A percentile compares a stretch with the other conserved stretches of the same genome.
Evolutionary conservation across 2,329 filamentous ascomycete genomes (phyloP).

Genomic region (Penicillium sp.): DNA sequence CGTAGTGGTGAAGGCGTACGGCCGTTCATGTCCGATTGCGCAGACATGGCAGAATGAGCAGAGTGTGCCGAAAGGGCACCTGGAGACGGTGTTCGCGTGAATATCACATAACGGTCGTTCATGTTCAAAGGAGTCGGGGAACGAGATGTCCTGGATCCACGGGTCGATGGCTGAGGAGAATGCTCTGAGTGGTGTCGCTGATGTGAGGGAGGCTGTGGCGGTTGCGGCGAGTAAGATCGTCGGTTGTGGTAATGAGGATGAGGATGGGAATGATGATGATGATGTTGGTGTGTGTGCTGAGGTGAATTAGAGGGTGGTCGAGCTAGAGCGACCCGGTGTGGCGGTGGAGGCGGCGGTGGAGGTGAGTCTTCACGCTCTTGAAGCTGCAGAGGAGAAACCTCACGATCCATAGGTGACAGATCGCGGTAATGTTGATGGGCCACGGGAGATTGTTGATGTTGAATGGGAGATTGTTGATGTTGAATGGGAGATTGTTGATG

Average conservation of each 20-base stretch:
- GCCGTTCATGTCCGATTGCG: slow-evolving; percentile 56
- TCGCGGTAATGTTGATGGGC: slow-evolving; percentile 4
- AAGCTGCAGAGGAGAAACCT: slow-evolving; percentile 25
- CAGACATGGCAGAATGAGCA: slow-evolving; percentile 12
- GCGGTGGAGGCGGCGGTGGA: slow-evolving; percentile 76
- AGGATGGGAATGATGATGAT: not conserved
- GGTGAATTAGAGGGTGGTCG: slow-evolving; percentile 22
- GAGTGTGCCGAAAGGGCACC: slow-evolving; percentile 24
- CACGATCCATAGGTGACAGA: slow-evolving; percentile 19
- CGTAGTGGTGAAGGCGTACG: slow-evolving; percentile 86
- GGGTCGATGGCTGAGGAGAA: slow-evolving; percentile 13
- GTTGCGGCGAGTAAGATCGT: slow-evolving; percentile 10
- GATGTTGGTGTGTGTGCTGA: not conserved
- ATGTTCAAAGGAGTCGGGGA: slow-evolving; percentile 33
- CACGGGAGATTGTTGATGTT: slow-evolving; percentile 5
- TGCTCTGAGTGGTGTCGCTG: slow-evolving; percentile 5
- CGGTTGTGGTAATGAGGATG: not conserved
- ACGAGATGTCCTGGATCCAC: slow-evolving; percentile 14
- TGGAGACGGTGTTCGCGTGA: slow-evolving; percentile 46
- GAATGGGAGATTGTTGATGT: slow-evolving; percentile 5
- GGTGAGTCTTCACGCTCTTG: slow-evolving; percentile 62
- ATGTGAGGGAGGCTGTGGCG: slow-evolving; percentile 12
- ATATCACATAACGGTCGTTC: slow-evolving; percentile 36
- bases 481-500: slow-evolving; percentile 5
- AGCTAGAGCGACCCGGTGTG: slow-evolving; percentile 58